These are phyloP conservation scores for Solanum phureja DNA, from an alignment of 257 asterid species.

Conservation along the genomic window DNA sequence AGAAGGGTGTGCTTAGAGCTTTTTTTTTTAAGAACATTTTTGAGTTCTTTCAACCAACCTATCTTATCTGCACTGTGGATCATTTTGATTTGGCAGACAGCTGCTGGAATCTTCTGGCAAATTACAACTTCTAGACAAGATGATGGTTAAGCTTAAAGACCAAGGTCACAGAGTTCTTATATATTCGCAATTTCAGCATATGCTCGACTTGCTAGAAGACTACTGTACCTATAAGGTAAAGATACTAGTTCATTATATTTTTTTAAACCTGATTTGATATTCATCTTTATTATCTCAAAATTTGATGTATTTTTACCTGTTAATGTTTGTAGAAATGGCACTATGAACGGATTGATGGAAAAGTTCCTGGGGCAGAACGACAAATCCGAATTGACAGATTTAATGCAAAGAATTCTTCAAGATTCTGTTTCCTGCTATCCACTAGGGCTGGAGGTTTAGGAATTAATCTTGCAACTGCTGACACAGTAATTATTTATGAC, in stretches of 20 bases:
- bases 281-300: neutral
- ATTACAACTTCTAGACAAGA: slow-evolving; percentile 90
- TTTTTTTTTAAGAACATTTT: neutral
- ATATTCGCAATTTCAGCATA: slow-evolving; percentile 94
- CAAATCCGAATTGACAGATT: slow-evolving; percentile 95
- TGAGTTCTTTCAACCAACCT: neutral
- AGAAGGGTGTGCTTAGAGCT: neutral
- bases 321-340: slow-evolving; percentile 57
- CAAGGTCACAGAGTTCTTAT: slow-evolving; percentile 94
- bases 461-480: slow-evolving; percentile 98
- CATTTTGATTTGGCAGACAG: slow-evolving; percentile 43
- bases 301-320: slow-evolving; percentile 5
- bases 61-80: neutral
- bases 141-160: slow-evolving; percentile 95
- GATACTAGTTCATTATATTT: neutral
- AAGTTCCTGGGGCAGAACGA: slow-evolving; percentile 94
- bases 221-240: slow-evolving; percentile 80
- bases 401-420: slow-evolving; percentile 89
- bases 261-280: neutral
- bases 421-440: slow-evolving; percentile 95
- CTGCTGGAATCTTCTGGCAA: slow-evolving; percentile 91
- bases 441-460: slow-evolving; percentile 99
- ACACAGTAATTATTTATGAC: slow-evolving; percentile 92
- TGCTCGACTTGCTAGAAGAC: slow-evolving; percentile 93
- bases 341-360: slow-evolving; percentile 93